Evolutionary conservation across 805 yeast species (phyloP).

Genomic region (Kluyveromyces lactis): DNA sequence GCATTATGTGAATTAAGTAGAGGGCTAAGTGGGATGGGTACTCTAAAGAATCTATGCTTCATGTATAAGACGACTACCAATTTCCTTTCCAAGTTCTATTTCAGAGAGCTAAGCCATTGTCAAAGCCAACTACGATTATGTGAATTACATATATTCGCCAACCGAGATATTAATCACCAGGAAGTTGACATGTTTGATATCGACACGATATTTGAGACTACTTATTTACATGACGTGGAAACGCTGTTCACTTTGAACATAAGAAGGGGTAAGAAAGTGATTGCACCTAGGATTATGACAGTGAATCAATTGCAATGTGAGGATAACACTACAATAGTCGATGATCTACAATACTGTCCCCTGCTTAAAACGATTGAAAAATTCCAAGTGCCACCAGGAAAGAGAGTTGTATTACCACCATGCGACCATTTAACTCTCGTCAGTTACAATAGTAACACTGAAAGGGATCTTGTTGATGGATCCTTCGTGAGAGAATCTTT

Average conservation of each 20-base stretch:
- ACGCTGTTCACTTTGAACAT: constrained; percentile 18
- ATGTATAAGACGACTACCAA: constrained; percentile 18
- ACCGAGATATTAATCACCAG: not conserved
- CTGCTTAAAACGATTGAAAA: constrained; percentile 13
- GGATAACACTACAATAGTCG: constrained; percentile 7
- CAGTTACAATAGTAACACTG: constrained; percentile 12
- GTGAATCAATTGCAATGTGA: constrained; percentile 14
- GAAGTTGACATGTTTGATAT: constrained; percentile 17
- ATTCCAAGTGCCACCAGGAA: constrained; percentile 11
- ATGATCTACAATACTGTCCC: constrained; percentile 13
- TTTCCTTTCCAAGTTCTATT: constrained; percentile 22
- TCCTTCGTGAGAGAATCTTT: constrained; percentile 8
- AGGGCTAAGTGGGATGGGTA: not conserved
- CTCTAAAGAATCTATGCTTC: constrained; percentile 13
- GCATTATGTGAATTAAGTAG: constrained; percentile 6
- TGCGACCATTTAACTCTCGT: constrained; percentile 17
- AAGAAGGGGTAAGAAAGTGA: constrained; percentile 9
- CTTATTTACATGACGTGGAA: constrained; percentile 16
- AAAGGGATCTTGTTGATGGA: constrained; percentile 18
- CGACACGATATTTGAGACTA: constrained; percentile 18
- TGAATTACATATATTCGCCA: constrained; percentile 23
- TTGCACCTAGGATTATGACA: constrained; percentile 11
- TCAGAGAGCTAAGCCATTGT: constrained; percentile 14
- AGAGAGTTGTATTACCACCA: constrained; percentile 13
- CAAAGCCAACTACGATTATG: constrained; percentile 10